Evolutionary conservation across 148 eudicot species (phyloP).

Genomic region (Camellia japonica): DNA sequence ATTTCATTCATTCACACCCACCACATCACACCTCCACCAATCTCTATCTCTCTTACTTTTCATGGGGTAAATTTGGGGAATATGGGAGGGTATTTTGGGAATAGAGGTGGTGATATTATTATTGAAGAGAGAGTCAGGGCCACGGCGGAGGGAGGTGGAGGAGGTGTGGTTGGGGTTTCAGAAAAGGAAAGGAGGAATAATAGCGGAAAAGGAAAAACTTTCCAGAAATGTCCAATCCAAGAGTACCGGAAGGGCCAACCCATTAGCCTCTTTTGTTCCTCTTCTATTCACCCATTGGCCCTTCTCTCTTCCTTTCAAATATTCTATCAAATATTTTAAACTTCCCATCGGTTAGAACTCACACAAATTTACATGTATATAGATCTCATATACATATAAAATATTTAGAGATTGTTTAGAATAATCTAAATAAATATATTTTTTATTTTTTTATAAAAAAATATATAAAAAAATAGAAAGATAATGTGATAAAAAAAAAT

Average conservation of each 20-base stretch:
- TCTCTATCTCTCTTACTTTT: not conserved
- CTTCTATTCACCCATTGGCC: slow-evolving; percentile 28
- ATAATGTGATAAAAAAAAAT: too few species aligned
- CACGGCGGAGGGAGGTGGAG: not conserved
- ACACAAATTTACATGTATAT: too few species aligned
- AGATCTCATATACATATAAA: too few species aligned
- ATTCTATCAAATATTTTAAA: too few species aligned
- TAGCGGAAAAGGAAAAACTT: slow-evolving; percentile 18
- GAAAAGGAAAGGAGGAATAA: slow-evolving; percentile 20
- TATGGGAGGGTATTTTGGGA: slow-evolving; percentile 1
- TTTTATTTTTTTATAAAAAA: too few species aligned
- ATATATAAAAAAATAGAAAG: too few species aligned
- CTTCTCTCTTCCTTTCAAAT: not conserved
- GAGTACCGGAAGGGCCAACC: slow-evolving; percentile 25
- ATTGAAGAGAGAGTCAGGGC: not conserved
- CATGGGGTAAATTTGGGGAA: not conserved
- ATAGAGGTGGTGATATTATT: not conserved
- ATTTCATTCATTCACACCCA: slow-evolving; percentile 4
- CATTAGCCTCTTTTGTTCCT: slow-evolving; percentile 47
- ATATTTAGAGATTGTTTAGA: too few species aligned
- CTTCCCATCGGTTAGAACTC: too few species aligned
- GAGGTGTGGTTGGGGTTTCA: not conserved
- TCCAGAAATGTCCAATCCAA: slow-evolving; percentile 28
- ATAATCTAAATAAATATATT: too few species aligned
- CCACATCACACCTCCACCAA: slow-evolving; percentile 9